Evolutionary conservation across 805 yeast genomes (phyloP).

Genomic region (Candida montana): DNA sequence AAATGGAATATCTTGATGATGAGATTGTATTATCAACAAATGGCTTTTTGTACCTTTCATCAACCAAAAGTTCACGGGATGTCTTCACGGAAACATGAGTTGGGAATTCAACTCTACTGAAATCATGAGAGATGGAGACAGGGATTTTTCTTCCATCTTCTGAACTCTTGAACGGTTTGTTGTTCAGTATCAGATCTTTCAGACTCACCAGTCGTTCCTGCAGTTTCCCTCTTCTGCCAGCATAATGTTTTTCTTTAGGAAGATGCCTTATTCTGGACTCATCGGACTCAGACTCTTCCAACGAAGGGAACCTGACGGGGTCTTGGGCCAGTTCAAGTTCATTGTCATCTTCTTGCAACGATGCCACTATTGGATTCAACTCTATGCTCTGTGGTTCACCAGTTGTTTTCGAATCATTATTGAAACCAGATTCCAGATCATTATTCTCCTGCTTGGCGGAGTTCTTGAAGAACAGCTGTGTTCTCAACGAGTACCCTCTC

Average conservation of each 20-base stretch:
- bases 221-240: slow-evolving; percentile 21
- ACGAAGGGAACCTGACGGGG: neutral
- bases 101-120: slow-evolving; percentile 26
- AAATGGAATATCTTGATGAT: slow-evolving; percentile 78
- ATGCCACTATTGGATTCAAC: slow-evolving; percentile 1
- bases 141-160: slow-evolving; percentile 77
- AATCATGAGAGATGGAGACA: slow-evolving; percentile 39
- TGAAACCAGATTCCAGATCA: slow-evolving; percentile 18
- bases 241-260: slow-evolving; percentile 12
- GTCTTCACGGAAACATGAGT: slow-evolving; percentile 19
- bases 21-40: slow-evolving; percentile 68
- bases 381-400: slow-evolving; percentile 2
- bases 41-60: slow-evolving; percentile 61
- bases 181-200: slow-evolving; percentile 40
- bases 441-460: slow-evolving; percentile 4
- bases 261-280: slow-evolving; percentile 21
- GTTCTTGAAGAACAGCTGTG: slow-evolving; percentile 54
- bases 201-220: slow-evolving; percentile 16
- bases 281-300: slow-evolving; percentile 15
- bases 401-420: slow-evolving; percentile 24
- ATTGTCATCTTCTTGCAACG: neutral
- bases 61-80: slow-evolving; percentile 41
- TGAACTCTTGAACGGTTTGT: slow-evolving; percentile 44
- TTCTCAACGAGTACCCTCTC: slow-evolving; percentile 62
- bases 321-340: neutral